phyloP scores from a whole-genome alignment of 2,329 filamentous ascomycete genomes.

The Nectriaceae sp. region DNA sequence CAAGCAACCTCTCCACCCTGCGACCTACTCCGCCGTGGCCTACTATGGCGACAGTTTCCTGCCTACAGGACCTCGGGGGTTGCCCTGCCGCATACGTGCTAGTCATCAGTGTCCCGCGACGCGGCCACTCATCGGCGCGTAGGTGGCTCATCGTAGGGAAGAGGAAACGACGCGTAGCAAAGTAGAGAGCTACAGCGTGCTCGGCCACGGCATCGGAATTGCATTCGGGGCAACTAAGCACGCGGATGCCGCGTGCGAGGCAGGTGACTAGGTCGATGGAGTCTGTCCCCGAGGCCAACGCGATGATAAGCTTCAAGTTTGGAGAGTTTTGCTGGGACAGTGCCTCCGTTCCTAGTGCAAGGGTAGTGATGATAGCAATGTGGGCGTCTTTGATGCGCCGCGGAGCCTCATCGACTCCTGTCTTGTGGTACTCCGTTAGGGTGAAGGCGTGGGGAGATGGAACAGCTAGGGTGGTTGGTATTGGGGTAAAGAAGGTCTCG shows the following conservation, averaged over 20 bases:
- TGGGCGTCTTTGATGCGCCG: constrained; percentile 25
- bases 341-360: constrained; percentile 16
- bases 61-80: constrained; percentile 27
- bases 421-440: constrained; percentile 5
- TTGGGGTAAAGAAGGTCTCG: constrained; percentile 10
- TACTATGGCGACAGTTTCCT: constrained; percentile 30
- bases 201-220: constrained; percentile 76
- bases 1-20: constrained; percentile 21
- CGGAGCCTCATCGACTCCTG: constrained; percentile 1
- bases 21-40: constrained; percentile 29
- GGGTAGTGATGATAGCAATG: constrained; percentile 26
- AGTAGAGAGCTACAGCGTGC: constrained; percentile 68
- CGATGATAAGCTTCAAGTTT: constrained; percentile 12
- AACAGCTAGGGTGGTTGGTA: constrained; percentile 8
- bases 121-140: constrained; percentile 4
- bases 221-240: constrained; percentile 72
- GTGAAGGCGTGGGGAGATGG: constrained; percentile 8
- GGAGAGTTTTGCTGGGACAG: constrained; percentile 1
- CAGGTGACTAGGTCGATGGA: constrained; percentile 65
- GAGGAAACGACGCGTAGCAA: constrained; percentile 44
- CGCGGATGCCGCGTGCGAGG: constrained; percentile 60
- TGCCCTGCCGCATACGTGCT: constrained; percentile 15
- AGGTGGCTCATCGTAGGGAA: constrained; percentile 4
- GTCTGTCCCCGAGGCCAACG: constrained; percentile 63
- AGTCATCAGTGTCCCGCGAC: constrained; percentile 3